phyloP scores from a whole-genome alignment of 139 green algal genomes.

The Dunaliella primolecta region DNA sequence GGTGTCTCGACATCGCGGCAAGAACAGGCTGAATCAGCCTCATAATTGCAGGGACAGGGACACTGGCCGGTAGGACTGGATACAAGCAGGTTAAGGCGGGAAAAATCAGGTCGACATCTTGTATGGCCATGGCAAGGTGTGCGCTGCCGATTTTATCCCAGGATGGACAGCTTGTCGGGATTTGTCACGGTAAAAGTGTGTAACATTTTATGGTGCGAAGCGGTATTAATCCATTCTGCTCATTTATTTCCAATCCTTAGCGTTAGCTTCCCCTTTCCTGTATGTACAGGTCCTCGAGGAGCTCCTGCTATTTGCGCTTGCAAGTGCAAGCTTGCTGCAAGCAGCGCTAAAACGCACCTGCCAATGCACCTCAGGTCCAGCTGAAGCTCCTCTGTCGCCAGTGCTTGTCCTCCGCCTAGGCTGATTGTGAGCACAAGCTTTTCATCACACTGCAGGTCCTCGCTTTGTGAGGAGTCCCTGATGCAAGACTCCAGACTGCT shows the following conservation, averaged over 20 bases:
- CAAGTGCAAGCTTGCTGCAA: too few relatives aligned
- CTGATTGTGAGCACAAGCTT: conserved; percentile 69
- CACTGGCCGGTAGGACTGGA: conserved; percentile 55
- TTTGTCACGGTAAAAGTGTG: neutral
- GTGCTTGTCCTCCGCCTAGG: conserved; percentile 43
- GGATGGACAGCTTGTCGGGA: neutral
- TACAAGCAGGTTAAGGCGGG: neutral
- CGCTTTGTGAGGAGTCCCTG: neutral
- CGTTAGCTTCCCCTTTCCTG: neutral
- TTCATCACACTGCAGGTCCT: conserved; percentile 44
- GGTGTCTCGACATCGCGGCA: conserved; percentile 68
- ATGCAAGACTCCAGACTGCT: conserved; percentile 23
- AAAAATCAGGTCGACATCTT: too few relatives aligned
- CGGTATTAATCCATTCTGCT: neutral
- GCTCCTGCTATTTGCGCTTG: too few relatives aligned
- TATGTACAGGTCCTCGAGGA: too few relatives aligned
- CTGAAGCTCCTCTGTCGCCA: conserved; percentile 53
- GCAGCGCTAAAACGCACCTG: too few relatives aligned
- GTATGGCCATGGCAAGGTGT: neutral
- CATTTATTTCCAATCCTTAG: neutral
- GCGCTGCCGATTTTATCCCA: neutral
- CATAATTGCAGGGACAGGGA: conserved; percentile 77
- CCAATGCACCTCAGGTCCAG: conserved; percentile 63
- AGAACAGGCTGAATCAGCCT: conserved; percentile 50
- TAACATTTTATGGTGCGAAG: neutral